Conservation (phyloP, 1,139 yeast genomes). For the Lodderomyces theae region DNA sequence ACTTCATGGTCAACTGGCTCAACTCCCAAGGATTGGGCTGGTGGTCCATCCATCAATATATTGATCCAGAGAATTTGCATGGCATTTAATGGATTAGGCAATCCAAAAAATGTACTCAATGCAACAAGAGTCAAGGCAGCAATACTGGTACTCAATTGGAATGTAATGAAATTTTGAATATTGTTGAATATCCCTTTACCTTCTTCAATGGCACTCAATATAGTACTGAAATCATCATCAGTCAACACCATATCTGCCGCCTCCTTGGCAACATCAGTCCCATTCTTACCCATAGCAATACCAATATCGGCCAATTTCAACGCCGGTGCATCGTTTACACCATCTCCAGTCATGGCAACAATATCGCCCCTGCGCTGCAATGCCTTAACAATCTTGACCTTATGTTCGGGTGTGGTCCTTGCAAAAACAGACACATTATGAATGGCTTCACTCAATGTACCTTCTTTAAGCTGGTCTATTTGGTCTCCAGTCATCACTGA, state of each 20-base stretch:
- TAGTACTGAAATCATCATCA: constrained; percentile 94
- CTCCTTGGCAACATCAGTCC: constrained; percentile 98
- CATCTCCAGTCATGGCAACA: constrained; percentile 99
- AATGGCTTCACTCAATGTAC: constrained; percentile 68
- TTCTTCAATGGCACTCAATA: constrained; percentile 87
- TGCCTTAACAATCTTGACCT: constrained; percentile 86
- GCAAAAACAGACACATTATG: constrained; percentile 89
- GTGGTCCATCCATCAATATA: constrained; percentile 98
- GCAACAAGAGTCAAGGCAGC: constrained; percentile 93
- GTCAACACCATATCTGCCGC: constrained; percentile 98
- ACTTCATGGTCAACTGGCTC: constrained; percentile 96
- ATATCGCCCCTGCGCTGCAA: constrained; percentile 90
- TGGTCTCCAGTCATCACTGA: constrained; percentile 83
- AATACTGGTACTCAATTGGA: constrained; percentile 91
- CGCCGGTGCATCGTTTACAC: constrained; percentile 99
- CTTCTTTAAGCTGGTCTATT: constrained; percentile 67
- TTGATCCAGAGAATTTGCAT: constrained; percentile 98
- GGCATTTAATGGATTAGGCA: constrained; percentile 96
- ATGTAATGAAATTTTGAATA: constrained; percentile 89
- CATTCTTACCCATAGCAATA: constrained; percentile 94
- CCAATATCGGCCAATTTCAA: constrained; percentile 96
- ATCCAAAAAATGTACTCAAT: constrained; percentile 75
- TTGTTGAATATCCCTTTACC: constrained; percentile 95
- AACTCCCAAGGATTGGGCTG: constrained; percentile 95
- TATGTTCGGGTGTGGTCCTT: constrained; percentile 95